Evolutionary conservation across 345 rosid genomes (phyloP), one percentile per base, ranked within the genome.

Genomic region (Citrus mangshanensis): DNA sequence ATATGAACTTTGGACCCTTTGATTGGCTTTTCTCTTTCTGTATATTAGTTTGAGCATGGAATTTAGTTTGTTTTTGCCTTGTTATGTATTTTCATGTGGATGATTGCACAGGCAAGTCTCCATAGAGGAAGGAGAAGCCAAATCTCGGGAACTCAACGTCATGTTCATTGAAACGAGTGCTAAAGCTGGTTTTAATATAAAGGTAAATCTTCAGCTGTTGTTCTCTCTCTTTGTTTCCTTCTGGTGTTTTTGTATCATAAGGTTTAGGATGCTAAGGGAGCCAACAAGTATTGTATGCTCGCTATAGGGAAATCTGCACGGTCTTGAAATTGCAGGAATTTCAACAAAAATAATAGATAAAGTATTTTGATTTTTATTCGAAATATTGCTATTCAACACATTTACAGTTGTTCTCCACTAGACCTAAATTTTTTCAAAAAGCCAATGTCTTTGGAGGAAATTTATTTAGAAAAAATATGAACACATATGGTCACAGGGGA

Each of bases 71-170:
- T 54, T 54, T 4, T 63, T 24, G 68, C 21, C 34, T 37, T 12
- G 32, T 54, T 12, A 61, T 19, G 9, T 35, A 60, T 58, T 68
- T 22, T 34, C 32, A 25, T 67, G 19, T 74, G 60, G 13, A 61
- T 78, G 73, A 54, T 38, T 70, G 69, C 30, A 10, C 80, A 87
- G 89, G 80, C 89, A 87, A 81, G 89, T 82, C 22, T 87, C 87
- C 0, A 77, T 82, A 28, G 87, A 82, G 81, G 82, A 75, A 75
- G 82, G 82, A 75, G 82, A 80, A 75, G 82, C 82, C 28, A 80
- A 80, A 75, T 67, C 82, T 13, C 79, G 70, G 35, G 82, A 80
- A 4, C 82, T 74, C 27, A 80, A 80, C 18, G 82, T 80, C 74
- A 80, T 80, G 82, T 80, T 80, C 74, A 80, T 80, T 27, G 82